These are phyloP conservation scores for Boletus subparvulus DNA, from an alignment of 768 basidiomycete species.

Conservation along the genomic window DNA sequence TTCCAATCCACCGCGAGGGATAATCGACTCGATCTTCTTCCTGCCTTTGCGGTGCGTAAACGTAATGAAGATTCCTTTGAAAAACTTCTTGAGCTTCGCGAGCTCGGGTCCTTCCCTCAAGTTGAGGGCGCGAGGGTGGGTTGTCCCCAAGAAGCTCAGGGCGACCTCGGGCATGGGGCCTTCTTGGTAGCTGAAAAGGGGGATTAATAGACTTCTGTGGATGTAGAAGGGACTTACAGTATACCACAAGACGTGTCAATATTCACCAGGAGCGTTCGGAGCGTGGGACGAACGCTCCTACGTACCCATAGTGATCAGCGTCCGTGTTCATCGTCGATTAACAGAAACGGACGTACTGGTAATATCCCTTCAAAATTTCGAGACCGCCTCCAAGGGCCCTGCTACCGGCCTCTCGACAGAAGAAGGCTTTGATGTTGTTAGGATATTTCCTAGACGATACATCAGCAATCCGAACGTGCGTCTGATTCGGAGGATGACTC, in stretches of 20 bases:
- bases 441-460: conserved; percentile 37
- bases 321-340: not conserved
- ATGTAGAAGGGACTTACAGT: conserved; percentile 33
- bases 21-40: conserved; percentile 40
- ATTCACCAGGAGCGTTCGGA: conserved; percentile 42
- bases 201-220: not conserved
- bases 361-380: conserved; percentile 49
- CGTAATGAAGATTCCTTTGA: conserved; percentile 38
- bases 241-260: conserved; percentile 48
- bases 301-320: not conserved
- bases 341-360: conserved; percentile 40
- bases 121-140: conserved; percentile 31
- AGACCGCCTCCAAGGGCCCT: conserved; percentile 32
- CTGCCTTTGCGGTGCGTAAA: conserved; percentile 23
- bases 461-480: not conserved
- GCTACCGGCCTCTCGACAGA: conserved; percentile 35
- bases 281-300: conserved; percentile 49
- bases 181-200: conserved; percentile 25
- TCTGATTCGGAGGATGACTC: conserved; percentile 13
- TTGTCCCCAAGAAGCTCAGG: conserved; percentile 27
- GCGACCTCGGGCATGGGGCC: conserved; percentile 31
- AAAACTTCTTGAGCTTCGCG: conserved; percentile 37
- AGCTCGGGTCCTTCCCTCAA: conserved; percentile 28
- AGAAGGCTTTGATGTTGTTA: conserved; percentile 49
- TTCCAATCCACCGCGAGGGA: conserved; percentile 38